Evolutionary conservation across 2,329 filamentous ascomycete species (phyloP).

Genomic region (Monosporascus cannonballus): DNA sequence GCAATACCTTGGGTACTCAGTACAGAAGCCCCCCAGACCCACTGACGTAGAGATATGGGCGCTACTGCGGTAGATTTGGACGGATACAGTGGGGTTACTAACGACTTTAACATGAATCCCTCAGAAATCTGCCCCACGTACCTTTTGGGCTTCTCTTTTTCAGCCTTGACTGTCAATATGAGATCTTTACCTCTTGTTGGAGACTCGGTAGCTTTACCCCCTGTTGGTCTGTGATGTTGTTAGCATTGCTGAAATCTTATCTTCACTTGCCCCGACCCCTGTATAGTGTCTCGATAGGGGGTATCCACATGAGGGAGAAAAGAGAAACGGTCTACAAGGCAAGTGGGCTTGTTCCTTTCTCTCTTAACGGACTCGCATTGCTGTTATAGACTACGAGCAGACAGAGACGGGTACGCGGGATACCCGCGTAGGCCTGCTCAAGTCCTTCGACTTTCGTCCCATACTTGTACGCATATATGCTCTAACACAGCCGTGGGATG

Average conservation of each 20-base stretch:
- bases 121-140: background rate
- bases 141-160: background rate
- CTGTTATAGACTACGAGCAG: too few relatives aligned
- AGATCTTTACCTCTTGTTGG: background rate
- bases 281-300: background rate
- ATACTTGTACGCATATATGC: too few relatives aligned
- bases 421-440: too few relatives aligned
- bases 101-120: background rate
- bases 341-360: too few relatives aligned
- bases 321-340: background rate
- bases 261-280: background rate
- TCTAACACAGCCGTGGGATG: too few relatives aligned
- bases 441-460: too few relatives aligned
- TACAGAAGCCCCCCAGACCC: background rate
- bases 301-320: background rate
- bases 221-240: background rate
- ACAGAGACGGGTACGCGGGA: too few relatives aligned
- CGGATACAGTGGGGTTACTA: background rate
- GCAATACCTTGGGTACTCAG: background rate
- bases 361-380: too few relatives aligned
- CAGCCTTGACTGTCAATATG: background rate
- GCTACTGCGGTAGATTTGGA: background rate
- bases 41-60: background rate
- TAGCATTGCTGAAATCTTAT: background rate
- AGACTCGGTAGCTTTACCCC: background rate